Evolutionary conservation across 345 rosid genomes (phyloP), one percentile per base, ranked within the genome.

Genomic region (Boechera divaricarpa): DNA sequence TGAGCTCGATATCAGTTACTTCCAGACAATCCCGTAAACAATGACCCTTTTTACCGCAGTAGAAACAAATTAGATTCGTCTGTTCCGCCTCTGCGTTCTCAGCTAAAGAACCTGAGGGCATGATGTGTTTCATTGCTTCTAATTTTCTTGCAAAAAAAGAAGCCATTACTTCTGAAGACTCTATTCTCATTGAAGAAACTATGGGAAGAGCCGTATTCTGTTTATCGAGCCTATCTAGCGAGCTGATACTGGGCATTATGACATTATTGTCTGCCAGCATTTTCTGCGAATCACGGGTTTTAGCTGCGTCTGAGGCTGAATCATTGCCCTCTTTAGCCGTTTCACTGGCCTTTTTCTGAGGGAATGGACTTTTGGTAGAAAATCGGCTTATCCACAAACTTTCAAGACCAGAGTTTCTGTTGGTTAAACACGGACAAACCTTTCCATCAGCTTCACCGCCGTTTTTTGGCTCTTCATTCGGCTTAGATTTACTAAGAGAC

Each of bases 321-420:
- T 52, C 78, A 52, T 78, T 73, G 21, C 24, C 67, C 58, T 77
- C 80, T 42, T 6, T 69, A 44, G n/a, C 42, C 10, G 18, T 9
- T 32, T 59, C 63, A 26, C 18, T 13, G 8, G 69, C 24, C 24
- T 70, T 48, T 39, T 49, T 71, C 68, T 71, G 64, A 75, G 81
- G 49, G 75, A 82, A 57, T 59, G 71, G 57, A 79, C 74, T 47
- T 69, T 81, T 90, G 9, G 90, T 66, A 73, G 89, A 58, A 80
- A 90, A 88, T 70, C 96, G 86, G 77, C 92, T 80, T 73, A 92
- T 84, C 98, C 98, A 90, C 83, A 81, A 84, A 75, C 89, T 90
- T 62, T 86, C 77, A n/a, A 70, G 75, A 63, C 81, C 84, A 72
- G 83, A 84, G 77, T 80, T 82, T 82, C 70, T 80, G 76, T 78